Conservation (phyloP, 495 filamentous ascomycete species). For the Neurospora sp. region DNA sequence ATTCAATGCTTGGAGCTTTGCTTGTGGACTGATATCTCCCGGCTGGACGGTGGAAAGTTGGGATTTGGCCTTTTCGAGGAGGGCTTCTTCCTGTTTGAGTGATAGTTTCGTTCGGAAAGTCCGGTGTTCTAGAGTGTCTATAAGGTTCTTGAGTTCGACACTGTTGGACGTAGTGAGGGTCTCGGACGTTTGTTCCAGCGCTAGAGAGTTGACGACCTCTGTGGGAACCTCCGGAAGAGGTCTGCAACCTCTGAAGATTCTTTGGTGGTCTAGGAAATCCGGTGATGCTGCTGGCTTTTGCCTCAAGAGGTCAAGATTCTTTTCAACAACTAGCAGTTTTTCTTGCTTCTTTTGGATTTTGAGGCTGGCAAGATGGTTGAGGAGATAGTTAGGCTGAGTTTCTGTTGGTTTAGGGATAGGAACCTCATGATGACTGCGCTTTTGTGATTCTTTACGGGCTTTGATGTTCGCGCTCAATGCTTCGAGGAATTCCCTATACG, state of each 20-base stretch:
- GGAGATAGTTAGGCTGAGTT: slow-evolving; percentile 22
- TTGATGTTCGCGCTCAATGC: slow-evolving; percentile 48
- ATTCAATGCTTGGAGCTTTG: slow-evolving; percentile 38
- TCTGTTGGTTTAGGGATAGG: not conserved
- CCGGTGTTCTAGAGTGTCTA: slow-evolving; percentile 53
- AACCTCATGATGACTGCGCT: slow-evolving; percentile 3
- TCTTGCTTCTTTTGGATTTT: slow-evolving; percentile 44
- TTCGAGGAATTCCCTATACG: slow-evolving; percentile 43
- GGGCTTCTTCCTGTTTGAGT: slow-evolving; percentile 50
- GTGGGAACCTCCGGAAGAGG: slow-evolving; percentile 37
- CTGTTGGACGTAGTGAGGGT: slow-evolving; percentile 2
- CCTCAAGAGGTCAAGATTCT: slow-evolving; percentile 34
- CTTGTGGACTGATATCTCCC: slow-evolving; percentile 19
- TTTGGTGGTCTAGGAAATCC: slow-evolving; percentile 35
- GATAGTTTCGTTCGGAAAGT: slow-evolving; percentile 52
- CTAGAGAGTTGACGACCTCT: slow-evolving; percentile 34
- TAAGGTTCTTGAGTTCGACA: slow-evolving; percentile 35
- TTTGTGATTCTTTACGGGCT: slow-evolving; percentile 37
- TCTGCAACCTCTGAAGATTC: slow-evolving; percentile 31
- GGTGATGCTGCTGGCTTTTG: slow-evolving; percentile 44
- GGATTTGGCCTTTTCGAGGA: slow-evolving; percentile 47
- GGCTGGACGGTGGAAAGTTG: slow-evolving; percentile 17
- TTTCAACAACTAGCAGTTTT: slow-evolving; percentile 38
- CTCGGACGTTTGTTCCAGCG: slow-evolving; percentile 18
- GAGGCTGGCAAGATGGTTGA: slow-evolving; percentile 38